Evolutionary conservation across 1,284 basidiomycete species (phyloP).

Genomic region (Boletellus dicymbophilus): DNA sequence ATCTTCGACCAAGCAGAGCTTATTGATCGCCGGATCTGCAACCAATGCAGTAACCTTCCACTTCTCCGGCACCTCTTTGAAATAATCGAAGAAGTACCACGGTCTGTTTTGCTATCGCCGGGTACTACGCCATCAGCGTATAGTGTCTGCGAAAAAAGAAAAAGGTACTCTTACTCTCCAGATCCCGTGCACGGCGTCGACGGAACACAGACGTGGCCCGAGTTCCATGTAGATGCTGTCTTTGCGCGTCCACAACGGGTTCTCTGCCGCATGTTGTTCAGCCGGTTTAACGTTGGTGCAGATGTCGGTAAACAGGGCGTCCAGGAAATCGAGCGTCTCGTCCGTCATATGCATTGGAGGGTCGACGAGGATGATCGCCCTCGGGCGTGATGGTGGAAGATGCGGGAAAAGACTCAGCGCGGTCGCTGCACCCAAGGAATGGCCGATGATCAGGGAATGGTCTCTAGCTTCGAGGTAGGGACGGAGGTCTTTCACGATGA

Average conservation of each 20-base stretch:
- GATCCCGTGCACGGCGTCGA: conserved; percentile 9
- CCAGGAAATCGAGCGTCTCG: neutral
- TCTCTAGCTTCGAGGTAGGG: conserved; percentile 20
- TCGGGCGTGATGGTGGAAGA: conserved; percentile 16
- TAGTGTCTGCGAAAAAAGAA: neutral
- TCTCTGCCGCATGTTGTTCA: conserved; percentile 7
- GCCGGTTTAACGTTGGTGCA: conserved; percentile 4
- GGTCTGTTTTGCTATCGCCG: conserved; percentile 22
- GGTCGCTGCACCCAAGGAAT: conserved; percentile 21
- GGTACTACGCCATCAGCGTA: neutral
- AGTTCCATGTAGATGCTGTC: conserved; percentile 20
- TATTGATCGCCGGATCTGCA: conserved; percentile 19
- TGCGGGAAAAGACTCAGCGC: conserved; percentile 15
- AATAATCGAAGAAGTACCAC: conserved; percentile 16
- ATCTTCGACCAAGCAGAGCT: conserved; percentile 6
- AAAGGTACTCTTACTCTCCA: conserved; percentile 6
- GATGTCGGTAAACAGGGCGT: neutral
- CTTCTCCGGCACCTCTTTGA: conserved; percentile 8
- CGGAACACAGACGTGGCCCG: conserved; percentile 15
- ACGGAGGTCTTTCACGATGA: conserved; percentile 21
- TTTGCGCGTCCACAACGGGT: conserved; percentile 21
- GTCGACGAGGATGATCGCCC: conserved; percentile 27
- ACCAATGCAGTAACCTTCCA: conserved; percentile 20
- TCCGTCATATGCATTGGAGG: conserved; percentile 7
- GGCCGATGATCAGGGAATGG: conserved; percentile 25